Percentiles rank a stretch among this genome's conserved stretches.
phyloP scores from a whole-genome alignment of 306 rosid species.

The Cicer arietinum region DNA sequence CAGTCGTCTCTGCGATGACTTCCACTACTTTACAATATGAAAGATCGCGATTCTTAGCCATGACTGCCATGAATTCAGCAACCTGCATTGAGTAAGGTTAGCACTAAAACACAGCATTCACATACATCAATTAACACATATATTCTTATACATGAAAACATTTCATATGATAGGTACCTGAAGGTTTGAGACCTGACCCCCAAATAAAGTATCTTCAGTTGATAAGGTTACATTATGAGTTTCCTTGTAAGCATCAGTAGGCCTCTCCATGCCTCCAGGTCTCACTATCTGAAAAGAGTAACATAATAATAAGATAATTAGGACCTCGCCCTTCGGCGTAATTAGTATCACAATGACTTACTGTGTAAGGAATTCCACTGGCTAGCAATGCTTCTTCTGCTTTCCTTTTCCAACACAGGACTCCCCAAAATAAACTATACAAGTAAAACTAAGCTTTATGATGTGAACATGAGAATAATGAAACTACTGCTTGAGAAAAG shows the following conservation, averaged over 20 bases:
- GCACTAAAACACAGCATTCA: background rate
- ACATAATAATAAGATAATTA: conserved; percentile 23
- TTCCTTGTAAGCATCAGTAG: conserved; percentile 96
- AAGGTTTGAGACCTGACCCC: conserved; percentile 95
- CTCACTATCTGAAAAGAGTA: conserved; percentile 83
- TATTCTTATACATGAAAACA: conserved; percentile 3
- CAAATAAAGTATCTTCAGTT: conserved; percentile 85
- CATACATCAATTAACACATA: background rate
- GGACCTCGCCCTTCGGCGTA: conserved; percentile 16
- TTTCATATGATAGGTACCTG: conserved; percentile 62
- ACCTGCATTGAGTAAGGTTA: conserved; percentile 60
- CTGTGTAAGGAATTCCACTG: conserved; percentile 93
- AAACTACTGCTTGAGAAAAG: conserved; percentile 28
- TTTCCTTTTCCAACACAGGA: conserved; percentile 91
- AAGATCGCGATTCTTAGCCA: conserved; percentile 73
- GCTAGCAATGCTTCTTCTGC: conserved; percentile 94
- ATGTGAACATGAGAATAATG: background rate
- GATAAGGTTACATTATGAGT: conserved; percentile 89
- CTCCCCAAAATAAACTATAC: conserved; percentile 96
- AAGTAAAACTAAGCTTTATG: conserved; percentile 41
- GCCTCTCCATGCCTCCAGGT: conserved; percentile 99
- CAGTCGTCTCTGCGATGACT: conserved; percentile 89
- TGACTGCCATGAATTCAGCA: conserved; percentile 89
- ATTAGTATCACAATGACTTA: conserved; percentile 51
- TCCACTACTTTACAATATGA: conserved; percentile 90